Evolutionary conservation across 805 yeast species (phyloP).

Genomic region (Alloascoidea africana): DNA sequence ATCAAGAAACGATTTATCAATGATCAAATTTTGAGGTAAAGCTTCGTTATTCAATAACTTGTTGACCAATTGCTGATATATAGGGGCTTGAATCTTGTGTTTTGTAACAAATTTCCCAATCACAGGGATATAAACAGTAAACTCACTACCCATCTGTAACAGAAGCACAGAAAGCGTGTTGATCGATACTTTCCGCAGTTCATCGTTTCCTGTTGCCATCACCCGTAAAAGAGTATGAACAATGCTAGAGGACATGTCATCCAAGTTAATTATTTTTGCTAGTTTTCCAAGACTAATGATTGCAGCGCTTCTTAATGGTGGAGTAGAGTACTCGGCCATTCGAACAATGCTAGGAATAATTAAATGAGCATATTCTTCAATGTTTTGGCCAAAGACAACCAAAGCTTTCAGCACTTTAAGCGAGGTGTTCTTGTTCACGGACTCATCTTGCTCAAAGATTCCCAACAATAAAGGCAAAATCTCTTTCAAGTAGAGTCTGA

Average conservation of each 20-base stretch:
- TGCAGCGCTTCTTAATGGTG: conserved; percentile 52
- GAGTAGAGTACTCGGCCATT: conserved; percentile 59
- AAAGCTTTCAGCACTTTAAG: conserved; percentile 67
- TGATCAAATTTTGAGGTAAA: conserved; percentile 57
- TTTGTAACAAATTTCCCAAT: conserved; percentile 51
- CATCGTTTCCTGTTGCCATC: conserved; percentile 35
- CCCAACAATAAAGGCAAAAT: conserved; percentile 64
- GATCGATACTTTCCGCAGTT: conserved; percentile 43
- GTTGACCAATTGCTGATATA: conserved; percentile 69
- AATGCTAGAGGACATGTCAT: conserved; percentile 83
- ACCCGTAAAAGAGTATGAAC: conserved; percentile 76
- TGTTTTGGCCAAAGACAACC: conserved; percentile 72
- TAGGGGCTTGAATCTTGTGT: conserved; percentile 51
- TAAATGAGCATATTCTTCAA: conserved; percentile 80
- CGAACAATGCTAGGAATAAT: conserved; percentile 77
- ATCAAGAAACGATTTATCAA: conserved; percentile 45
- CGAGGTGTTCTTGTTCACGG: conserved; percentile 41
- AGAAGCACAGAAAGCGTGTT: conserved; percentile 68
- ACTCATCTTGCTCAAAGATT: conserved; percentile 52
- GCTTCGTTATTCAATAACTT: conserved; percentile 76
- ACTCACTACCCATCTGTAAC: conserved; percentile 73
- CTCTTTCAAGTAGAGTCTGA: conserved; percentile 67
- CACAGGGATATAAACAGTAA: conserved; percentile 73
- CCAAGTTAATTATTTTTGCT: conserved; percentile 53
- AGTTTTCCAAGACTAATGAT: conserved; percentile 74